Conservation (phyloP, 2,329 filamentous ascomycete genomes). For the Cryphonectria naterciae region DNA sequence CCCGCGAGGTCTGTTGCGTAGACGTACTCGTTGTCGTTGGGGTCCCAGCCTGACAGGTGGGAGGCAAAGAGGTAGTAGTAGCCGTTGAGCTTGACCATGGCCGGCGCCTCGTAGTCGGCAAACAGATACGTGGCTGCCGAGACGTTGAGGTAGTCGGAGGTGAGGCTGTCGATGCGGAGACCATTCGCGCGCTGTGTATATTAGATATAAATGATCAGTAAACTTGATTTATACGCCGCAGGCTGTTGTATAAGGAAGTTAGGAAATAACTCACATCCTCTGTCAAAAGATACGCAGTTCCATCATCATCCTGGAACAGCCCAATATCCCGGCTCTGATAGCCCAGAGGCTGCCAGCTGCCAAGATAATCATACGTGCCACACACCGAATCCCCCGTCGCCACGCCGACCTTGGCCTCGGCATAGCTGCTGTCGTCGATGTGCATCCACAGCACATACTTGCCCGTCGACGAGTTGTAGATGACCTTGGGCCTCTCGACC, state of each 20-base stretch:
- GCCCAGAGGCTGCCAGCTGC: conserved; percentile 40
- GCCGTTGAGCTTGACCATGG: conserved; percentile 63
- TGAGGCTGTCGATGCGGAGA: conserved; percentile 57
- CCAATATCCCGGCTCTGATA: conserved; percentile 54
- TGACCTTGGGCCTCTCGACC: conserved; percentile 70
- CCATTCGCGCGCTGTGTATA: conserved; percentile 53
- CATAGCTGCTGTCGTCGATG: conserved; percentile 64
- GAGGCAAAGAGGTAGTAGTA: conserved; percentile 70
- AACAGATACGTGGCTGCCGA: conserved; percentile 54
- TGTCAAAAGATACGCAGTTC: conserved; percentile 62
- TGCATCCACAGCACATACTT: conserved; percentile 73
- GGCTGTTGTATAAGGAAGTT: not conserved
- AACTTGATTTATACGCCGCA: not conserved
- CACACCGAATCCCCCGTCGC: conserved; percentile 63
- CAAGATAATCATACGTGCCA: conserved; percentile 54
- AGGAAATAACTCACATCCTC: conserved; percentile 56
- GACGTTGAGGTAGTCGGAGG: conserved; percentile 60
- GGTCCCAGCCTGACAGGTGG: conserved; percentile 56
- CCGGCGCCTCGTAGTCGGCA: conserved; percentile 61
- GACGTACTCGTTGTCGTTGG: conserved; percentile 63
- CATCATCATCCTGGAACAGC: conserved; percentile 65
- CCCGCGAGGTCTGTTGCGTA: conserved; percentile 26
- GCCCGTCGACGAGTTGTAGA: conserved; percentile 65
- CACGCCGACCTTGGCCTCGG: conserved; percentile 66
- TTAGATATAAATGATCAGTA: not conserved